These are phyloP conservation scores for Epichloe baconii DNA, from an alignment of 2,329 filamentous ascomycete genomes.

Conservation along the genomic window DNA sequence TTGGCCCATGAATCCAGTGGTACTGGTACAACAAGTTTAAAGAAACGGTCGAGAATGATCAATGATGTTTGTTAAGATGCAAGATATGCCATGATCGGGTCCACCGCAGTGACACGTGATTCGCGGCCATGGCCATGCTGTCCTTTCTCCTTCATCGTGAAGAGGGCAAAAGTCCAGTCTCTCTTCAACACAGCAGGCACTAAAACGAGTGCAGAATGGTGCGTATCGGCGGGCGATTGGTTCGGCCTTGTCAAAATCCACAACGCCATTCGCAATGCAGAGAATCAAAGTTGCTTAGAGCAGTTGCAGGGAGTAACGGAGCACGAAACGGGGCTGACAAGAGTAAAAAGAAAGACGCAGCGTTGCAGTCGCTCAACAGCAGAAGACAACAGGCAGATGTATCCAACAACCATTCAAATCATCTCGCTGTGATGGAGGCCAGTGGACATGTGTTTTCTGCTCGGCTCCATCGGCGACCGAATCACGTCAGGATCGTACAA, in stretches of 20 bases:
- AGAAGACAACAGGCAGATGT: background rate
- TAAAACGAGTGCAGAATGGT: background rate
- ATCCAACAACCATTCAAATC: constrained; percentile 25
- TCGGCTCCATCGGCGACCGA: constrained; percentile 20
- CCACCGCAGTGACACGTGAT: background rate
- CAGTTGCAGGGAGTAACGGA: background rate
- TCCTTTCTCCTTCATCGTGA: background rate
- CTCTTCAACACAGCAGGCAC: background rate
- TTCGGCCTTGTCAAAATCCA: background rate
- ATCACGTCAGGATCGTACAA: constrained; percentile 25
- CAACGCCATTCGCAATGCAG: background rate
- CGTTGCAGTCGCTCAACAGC: background rate
- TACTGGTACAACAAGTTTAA: constrained; percentile 1
- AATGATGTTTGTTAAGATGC: background rate
- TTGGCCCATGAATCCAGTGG: background rate
- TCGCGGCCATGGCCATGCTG: background rate
- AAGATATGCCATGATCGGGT: background rate
- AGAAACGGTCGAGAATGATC: background rate
- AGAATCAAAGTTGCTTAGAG: background rate
- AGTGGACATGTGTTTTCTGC: constrained; percentile 30
- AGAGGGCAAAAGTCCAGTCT: background rate
- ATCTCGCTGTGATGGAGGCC: constrained; percentile 42
- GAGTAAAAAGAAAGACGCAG: background rate
- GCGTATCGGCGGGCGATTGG: background rate
- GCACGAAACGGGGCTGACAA: background rate